These are phyloP conservation scores for Wallacemonas sp. DNA, from an alignment of 208 protist species.

Conservation along the genomic window DNA sequence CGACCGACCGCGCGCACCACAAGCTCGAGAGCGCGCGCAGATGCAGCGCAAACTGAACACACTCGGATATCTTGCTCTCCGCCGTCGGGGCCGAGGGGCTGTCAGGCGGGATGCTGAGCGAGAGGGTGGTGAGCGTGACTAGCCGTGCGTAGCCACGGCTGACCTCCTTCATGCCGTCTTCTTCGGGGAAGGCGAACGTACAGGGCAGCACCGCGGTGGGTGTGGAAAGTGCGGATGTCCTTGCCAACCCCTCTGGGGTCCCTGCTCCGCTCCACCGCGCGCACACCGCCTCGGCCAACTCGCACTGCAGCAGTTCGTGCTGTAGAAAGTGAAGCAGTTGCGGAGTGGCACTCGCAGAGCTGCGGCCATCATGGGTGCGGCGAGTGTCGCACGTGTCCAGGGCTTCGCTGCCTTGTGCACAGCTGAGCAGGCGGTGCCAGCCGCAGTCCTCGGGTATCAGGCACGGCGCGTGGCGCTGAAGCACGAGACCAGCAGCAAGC, in stretches of 20 bases:
- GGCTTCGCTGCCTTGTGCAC: background rate
- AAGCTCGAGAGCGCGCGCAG: background rate
- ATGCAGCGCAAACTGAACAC: background rate
- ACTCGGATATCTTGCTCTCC: background rate
- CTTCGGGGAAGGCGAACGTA: background rate
- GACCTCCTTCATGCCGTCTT: conserved; percentile 1
- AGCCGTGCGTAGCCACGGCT: background rate
- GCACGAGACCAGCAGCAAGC: background rate
- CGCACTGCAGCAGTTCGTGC: background rate
- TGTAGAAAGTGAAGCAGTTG: background rate
- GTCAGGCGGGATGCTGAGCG: too few relatives aligned
- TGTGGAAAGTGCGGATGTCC: background rate
- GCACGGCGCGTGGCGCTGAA: background rate
- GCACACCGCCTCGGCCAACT: background rate
- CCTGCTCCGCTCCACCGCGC: background rate
- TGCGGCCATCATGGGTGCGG: background rate
- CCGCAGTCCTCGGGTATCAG: background rate
- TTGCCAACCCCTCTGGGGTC: background rate
- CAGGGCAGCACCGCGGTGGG: too few relatives aligned
- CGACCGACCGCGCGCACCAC: background rate
- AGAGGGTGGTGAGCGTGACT: background rate
- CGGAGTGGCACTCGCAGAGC: background rate
- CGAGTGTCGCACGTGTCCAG: background rate
- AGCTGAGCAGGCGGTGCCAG: background rate
- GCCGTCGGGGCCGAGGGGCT: too few relatives aligned